Evolutionary conservation across 192 early-diverging fungal species (phyloP).

Genomic region (Diversispora epigaea): DNA sequence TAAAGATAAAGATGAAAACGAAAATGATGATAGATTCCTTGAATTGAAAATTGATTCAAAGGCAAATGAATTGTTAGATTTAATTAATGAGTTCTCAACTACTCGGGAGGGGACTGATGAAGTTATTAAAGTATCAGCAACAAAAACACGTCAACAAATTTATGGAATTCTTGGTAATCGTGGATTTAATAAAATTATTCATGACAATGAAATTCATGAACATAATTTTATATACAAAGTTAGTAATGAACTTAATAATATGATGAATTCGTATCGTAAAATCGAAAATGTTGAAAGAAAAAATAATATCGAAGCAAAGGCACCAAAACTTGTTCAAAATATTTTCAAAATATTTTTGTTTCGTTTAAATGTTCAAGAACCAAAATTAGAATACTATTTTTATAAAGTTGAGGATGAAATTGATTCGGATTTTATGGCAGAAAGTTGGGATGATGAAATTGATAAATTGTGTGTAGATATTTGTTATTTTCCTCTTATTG

Average conservation of each 20-base stretch:
- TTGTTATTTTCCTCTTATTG: constrained; percentile 1
- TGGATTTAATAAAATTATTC: no score
- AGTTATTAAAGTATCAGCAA: no score
- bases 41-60: no score
- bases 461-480: not conserved
- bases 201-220: no score
- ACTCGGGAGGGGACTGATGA: no score
- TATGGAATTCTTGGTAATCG: no score
- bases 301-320: not conserved
- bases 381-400: not conserved
- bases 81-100: no score
- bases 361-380: constrained; percentile 3
- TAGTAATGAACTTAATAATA: no score
- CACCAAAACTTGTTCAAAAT: not conserved
- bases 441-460: not conserved
- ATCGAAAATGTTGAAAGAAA: not conserved
- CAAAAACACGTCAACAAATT: no score
- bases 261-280: not conserved
- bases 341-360: not conserved
- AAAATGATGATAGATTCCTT: not conserved
- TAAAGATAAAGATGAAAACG: not conserved
- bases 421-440: not conserved
- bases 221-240: no score
- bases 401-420: no score
- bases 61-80: no score